Evolutionary conservation across 1,139 yeast species (phyloP).

Genomic region (Pichia kudriavzevii): DNA sequence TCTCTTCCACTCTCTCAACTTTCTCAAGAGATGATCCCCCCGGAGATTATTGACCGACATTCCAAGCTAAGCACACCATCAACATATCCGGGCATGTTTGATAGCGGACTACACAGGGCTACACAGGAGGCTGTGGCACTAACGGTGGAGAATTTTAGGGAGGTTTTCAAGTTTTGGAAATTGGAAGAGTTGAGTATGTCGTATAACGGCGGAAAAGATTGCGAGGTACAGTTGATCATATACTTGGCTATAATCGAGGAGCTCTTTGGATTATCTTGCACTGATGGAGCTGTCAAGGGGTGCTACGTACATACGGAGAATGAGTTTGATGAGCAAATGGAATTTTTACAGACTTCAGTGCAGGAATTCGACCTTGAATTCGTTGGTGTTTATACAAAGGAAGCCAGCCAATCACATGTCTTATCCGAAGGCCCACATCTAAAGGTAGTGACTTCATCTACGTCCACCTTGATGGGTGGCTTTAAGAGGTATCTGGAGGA

Average conservation of each 20-base stretch:
- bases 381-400: conserved; percentile 15
- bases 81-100: conserved; percentile 7
- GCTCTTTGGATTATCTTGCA: conserved; percentile 29
- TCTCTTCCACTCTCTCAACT: conserved; percentile 1
- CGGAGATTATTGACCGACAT: conserved; percentile 1
- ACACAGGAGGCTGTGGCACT: conserved; percentile 4
- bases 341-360: conserved; percentile 40
- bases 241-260: conserved; percentile 55
- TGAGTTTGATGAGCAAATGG: conserved; percentile 57
- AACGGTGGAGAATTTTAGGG: conserved; percentile 8
- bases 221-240: conserved; percentile 70
- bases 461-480: conserved; percentile 55
- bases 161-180: conserved; percentile 30
- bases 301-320: conserved; percentile 64
- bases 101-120: conserved; percentile 2
- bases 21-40: neutral
- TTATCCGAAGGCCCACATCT: conserved; percentile 3
- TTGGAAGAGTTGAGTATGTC: conserved; percentile 61
- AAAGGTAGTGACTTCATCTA: conserved; percentile 20
- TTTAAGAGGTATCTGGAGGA: conserved; percentile 48
- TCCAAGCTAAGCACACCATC: conserved; percentile 6
- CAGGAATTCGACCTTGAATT: conserved; percentile 39
- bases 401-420: neutral
- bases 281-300: conserved; percentile 38
- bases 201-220: conserved; percentile 89